Conservation (phyloP, 495 filamentous ascomycete species). For the Rostrohypoxylon terebratum region DNA sequence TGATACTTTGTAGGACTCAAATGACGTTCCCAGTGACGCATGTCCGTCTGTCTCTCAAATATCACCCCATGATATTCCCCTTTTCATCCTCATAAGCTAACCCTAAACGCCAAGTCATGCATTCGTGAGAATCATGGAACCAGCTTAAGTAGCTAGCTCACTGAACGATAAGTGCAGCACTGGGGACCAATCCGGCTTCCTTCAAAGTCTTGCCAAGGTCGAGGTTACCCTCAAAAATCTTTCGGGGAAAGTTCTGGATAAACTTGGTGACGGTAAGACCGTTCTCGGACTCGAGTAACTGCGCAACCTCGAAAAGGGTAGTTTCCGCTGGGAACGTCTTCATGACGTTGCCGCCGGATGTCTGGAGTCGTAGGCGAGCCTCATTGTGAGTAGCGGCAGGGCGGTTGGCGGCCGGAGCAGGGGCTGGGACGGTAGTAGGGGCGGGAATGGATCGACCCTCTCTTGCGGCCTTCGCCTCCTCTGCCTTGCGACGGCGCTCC, state of each 20-base stretch:
- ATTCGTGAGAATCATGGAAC: slow-evolving; percentile 29
- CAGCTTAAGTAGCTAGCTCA: slow-evolving; percentile 46
- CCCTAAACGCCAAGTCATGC: slow-evolving; percentile 41
- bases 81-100: slow-evolving; percentile 21
- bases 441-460: slow-evolving; percentile 73
- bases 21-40: slow-evolving; percentile 22
- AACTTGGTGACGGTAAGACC: slow-evolving; percentile 74
- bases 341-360: slow-evolving; percentile 75
- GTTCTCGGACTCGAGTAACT: slow-evolving; percentile 73
- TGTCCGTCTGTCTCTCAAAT: slow-evolving; percentile 7
- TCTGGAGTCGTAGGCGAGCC: slow-evolving; percentile 84
- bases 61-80: slow-evolving; percentile 5
- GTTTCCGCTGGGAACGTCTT: slow-evolving; percentile 87
- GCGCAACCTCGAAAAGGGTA: slow-evolving; percentile 93
- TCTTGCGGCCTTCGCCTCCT: slow-evolving; percentile 83
- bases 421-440: slow-evolving; percentile 53
- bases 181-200: slow-evolving; percentile 90
- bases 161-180: slow-evolving; percentile 84
- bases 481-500: slow-evolving; percentile 82
- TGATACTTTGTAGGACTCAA: slow-evolving; percentile 19
- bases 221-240: slow-evolving; percentile 75
- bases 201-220: slow-evolving; percentile 93
- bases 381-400: slow-evolving; percentile 72
- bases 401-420: slow-evolving; percentile 51
- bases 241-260: slow-evolving; percentile 85